Percentiles rank a stretch among this genome's conserved stretches.
phyloP scores from a whole-genome alignment of 768 basidiomycete genomes.

The Artomyces pyxidatus region DNA sequence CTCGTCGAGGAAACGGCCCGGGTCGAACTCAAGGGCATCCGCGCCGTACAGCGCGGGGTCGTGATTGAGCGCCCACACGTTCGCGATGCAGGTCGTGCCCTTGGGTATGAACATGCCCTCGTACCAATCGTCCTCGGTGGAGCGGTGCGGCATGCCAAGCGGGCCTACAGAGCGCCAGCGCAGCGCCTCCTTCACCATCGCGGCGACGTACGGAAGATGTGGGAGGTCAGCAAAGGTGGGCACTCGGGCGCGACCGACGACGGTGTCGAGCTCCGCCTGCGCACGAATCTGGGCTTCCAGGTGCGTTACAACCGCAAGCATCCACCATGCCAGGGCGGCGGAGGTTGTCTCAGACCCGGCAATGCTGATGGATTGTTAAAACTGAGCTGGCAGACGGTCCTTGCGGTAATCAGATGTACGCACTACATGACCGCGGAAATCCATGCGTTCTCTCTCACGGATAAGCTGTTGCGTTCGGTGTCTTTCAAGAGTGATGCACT shows the following conservation, averaged over 20 bases:
- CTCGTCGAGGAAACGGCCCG: constrained; percentile 10
- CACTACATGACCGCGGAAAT: constrained; percentile 9
- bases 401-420: neutral
- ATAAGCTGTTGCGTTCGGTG: neutral
- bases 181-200: constrained; percentile 11
- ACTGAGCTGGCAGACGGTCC: neutral
- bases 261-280: constrained; percentile 14
- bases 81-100: constrained; percentile 25
- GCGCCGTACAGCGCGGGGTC: constrained; percentile 4
- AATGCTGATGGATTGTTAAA: neutral
- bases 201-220: constrained; percentile 13
- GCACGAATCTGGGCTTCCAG: constrained; percentile 10
- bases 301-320: constrained; percentile 12
- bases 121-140: constrained; percentile 22
- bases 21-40: constrained; percentile 13
- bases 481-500: constrained; percentile 6
- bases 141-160: neutral
- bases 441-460: constrained; percentile 11
- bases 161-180: neutral
- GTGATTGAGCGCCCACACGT: constrained; percentile 9
- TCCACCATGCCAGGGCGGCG: constrained; percentile 3
- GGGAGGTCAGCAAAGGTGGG: constrained; percentile 11
- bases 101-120: constrained; percentile 25
- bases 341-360: constrained; percentile 4
- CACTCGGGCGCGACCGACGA: constrained; percentile 10